Conservation (phyloP, 129 eudicot species). For the Calendula officinalis region DNA sequence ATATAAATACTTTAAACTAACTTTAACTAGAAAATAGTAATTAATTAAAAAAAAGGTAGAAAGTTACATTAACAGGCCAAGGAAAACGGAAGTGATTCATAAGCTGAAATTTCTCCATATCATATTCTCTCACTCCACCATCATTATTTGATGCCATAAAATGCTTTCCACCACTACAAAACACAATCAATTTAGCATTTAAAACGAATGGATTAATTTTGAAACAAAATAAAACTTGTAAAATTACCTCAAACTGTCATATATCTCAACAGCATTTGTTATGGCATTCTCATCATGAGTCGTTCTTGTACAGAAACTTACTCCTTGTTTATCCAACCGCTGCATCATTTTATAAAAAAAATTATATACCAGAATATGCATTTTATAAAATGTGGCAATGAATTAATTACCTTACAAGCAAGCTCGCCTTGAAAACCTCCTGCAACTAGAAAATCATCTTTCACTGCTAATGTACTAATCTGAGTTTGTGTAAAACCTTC, state of each 20-base stretch:
- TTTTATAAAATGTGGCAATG: neutral
- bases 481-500: conserved; percentile 6
- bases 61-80: conserved; percentile 94
- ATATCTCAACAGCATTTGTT: conserved; percentile 25
- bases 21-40: no score
- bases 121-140: conserved; percentile 79
- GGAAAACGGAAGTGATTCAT: conserved; percentile 64
- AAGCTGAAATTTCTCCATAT: conserved; percentile 88
- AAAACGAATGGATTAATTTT: no score
- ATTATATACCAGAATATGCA: conserved; percentile 15
- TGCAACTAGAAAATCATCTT: conserved; percentile 69
- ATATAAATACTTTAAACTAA: no score
- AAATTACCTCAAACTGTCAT: conserved; percentile 14
- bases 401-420: conserved; percentile 65
- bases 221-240: no score
- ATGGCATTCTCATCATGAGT: conserved; percentile 22
- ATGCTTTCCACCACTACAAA: conserved; percentile 63
- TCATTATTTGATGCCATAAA: conserved; percentile 87
- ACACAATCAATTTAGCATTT: conserved; percentile 12
- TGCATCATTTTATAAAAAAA: conserved; percentile 7
- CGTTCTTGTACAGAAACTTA: conserved; percentile 17
- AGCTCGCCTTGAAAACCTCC: conserved; percentile 98
- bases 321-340: conserved; percentile 17
- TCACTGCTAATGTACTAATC: conserved; percentile 75
- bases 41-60: neutral